These are phyloP conservation scores for Martiniozyma abietophila DNA, from an alignment of 805 yeast genomes.

Conservation along the genomic window DNA sequence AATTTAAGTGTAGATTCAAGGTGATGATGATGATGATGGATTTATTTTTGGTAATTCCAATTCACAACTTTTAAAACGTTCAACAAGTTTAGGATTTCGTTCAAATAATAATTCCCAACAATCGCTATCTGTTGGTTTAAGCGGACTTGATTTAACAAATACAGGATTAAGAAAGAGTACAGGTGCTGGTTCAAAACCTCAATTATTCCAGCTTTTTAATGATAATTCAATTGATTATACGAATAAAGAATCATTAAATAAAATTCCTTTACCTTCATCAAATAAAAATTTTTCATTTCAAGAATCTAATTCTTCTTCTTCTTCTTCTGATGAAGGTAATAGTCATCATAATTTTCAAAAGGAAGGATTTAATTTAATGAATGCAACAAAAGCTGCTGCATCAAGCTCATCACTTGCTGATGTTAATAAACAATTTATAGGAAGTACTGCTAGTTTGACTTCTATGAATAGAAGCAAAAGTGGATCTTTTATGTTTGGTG, in stretches of 20 bases:
- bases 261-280: too few relatives aligned
- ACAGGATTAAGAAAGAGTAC: conserved; percentile 23
- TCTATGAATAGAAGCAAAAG: too few relatives aligned
- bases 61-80: conserved; percentile 12
- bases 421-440: conserved; percentile 3
- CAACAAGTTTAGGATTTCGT: conserved; percentile 15
- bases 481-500: too few relatives aligned
- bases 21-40: conserved; percentile 1
- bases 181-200: conserved; percentile 25
- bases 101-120: conserved; percentile 7
- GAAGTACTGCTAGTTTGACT: conserved; percentile 2
- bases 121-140: conserved; percentile 21
- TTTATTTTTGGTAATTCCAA: conserved; percentile 1
- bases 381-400: conserved; percentile 6
- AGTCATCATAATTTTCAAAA: too few relatives aligned
- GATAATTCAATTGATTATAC: neutral
- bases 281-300: too few relatives aligned
- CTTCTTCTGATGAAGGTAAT: too few relatives aligned
- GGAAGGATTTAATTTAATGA: neutral
- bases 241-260: too few relatives aligned
- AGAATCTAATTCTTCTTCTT: too few relatives aligned
- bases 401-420: conserved; percentile 4
- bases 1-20: neutral
- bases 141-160: conserved; percentile 24
- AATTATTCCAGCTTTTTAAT: conserved; percentile 18